Percentiles rank a stretch among this genome's conserved stretches.
Evolutionary conservation across 257 asterid species (phyloP).

Genomic region (Haberlea rhodopensis): DNA sequence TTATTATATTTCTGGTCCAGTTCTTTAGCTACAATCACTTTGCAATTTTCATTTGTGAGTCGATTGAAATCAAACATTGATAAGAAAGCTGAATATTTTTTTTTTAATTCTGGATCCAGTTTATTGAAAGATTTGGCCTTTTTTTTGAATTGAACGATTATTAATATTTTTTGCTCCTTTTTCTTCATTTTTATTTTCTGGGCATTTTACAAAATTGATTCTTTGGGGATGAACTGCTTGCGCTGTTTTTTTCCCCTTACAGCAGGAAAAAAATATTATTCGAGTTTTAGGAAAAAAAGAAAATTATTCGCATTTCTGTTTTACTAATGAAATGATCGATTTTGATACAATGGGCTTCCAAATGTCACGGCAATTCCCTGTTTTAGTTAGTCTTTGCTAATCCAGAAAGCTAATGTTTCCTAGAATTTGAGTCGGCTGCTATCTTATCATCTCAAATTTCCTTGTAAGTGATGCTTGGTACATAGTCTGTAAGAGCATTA

Average conservation of each 20-base stretch:
- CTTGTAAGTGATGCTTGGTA: background rate
- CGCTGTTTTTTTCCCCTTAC: background rate
- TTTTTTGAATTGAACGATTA: background rate
- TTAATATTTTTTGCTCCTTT: background rate
- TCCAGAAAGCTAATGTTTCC: background rate
- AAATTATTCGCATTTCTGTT: too few relatives aligned
- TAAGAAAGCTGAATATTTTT: constrained; percentile 11
- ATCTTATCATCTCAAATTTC: background rate
- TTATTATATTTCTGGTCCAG: background rate
- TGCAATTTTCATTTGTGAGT: constrained; percentile 5
- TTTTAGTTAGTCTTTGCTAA: background rate
- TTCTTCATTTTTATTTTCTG: too few relatives aligned
- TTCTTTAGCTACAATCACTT: background rate
- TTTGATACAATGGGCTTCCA: background rate
- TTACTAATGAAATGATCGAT: background rate
- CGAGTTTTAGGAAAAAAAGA: too few relatives aligned
- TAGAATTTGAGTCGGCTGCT: background rate
- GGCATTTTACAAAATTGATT: background rate
- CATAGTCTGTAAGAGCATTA: background rate
- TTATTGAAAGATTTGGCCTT: background rate
- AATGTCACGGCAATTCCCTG: background rate
- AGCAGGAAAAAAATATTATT: background rate
- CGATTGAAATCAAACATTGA: background rate
- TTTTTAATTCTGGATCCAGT: background rate
- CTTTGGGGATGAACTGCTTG: background rate